Base-by-base conservation (phyloP, 345 rosid species). In the Populus alba region DNA sequence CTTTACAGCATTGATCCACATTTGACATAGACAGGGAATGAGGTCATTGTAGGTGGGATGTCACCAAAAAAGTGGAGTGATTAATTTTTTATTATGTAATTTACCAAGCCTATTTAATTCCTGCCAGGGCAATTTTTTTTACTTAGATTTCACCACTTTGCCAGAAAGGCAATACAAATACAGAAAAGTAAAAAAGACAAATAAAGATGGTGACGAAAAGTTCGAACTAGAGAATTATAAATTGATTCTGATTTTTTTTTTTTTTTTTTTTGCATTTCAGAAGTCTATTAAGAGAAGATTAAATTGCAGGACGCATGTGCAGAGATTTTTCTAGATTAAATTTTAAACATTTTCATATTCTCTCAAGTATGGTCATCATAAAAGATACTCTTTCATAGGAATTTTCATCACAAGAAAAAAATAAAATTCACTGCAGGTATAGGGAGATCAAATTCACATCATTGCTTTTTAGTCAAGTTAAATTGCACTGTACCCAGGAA, bases 401-500 rank as follows among this genome's bases (percentile, higher is more conserved):
- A 22, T 22, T 55, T 2, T 55, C 10, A 55, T 55, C 11, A 22
- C 61, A 22, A 22, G 61, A 3, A 53, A 53, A 53, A 53, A 7
- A 55, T 8, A 22, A 55, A 55, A 55, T 55, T 55, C n/a, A 55
- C 23, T 20, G 61, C 25, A 55, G 23, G 23, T 55, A 55, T 7
- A 55, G 61, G 61, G 61, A 55, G 61, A 22, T 55, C 25, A 55
- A 55, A 20, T 55, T 22, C 61, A 22, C 8, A 55, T 20, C 61
- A 22, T 7, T 55, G 12, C 25, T 0, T 53, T 78, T 71, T 39
- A 70, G 70, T 73, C 81, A 18, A 70, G 43, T 62, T 81, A 74
- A 41, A 89, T 83, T 47, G 81, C 66, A 49, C 93, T 93, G 86
- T 87, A 88, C 16, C 94, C 95, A 15, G 92, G 90, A 29, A 87